These are phyloP conservation scores for Collybia nuda DNA, from an alignment of 768 basidiomycete genomes.

Conservation along the genomic window DNA sequence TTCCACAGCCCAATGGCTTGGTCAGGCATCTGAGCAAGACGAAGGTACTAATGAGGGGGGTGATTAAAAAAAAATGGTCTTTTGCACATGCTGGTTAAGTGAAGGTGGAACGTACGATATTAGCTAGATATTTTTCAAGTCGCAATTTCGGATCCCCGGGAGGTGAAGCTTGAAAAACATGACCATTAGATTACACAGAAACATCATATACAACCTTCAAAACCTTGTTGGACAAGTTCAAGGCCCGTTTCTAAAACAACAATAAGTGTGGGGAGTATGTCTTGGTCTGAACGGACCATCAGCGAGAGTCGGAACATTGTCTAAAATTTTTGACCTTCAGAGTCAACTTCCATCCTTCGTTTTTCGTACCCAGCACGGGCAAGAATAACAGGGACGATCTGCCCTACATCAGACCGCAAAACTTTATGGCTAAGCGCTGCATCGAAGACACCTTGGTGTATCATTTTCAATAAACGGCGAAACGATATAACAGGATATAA, in stretches of 20 bases:
- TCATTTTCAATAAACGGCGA: constrained; percentile 1
- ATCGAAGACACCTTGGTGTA: constrained; percentile 50
- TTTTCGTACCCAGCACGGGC: constrained; percentile 68
- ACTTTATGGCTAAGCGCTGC: constrained; percentile 56
- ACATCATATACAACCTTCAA: constrained; percentile 4
- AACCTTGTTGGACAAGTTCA: constrained; percentile 58
- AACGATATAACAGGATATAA: constrained; percentile 9
- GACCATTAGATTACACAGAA: background rate
- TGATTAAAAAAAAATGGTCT: background rate
- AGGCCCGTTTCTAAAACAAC: constrained; percentile 65
- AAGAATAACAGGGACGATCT: constrained; percentile 61
- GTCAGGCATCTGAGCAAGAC: constrained; percentile 46
- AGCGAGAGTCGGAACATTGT: background rate
- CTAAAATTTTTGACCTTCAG: constrained; percentile 30
- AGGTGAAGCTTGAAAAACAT: constrained; percentile 45
- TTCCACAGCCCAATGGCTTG: constrained; percentile 64
- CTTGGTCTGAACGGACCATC: constrained; percentile 33
- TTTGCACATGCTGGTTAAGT: background rate
- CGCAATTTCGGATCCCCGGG: constrained; percentile 75
- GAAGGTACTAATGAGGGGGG: constrained; percentile 42
- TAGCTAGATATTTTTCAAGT: constrained; percentile 81
- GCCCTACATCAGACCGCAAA: constrained; percentile 59
- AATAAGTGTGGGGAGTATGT: constrained; percentile 51
- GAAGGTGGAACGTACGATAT: constrained; percentile 53
- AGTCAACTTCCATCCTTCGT: constrained; percentile 47